Conservation (phyloP, 1,284 basidiomycete genomes). For the Sanguinoderma infundibulare region DNA sequence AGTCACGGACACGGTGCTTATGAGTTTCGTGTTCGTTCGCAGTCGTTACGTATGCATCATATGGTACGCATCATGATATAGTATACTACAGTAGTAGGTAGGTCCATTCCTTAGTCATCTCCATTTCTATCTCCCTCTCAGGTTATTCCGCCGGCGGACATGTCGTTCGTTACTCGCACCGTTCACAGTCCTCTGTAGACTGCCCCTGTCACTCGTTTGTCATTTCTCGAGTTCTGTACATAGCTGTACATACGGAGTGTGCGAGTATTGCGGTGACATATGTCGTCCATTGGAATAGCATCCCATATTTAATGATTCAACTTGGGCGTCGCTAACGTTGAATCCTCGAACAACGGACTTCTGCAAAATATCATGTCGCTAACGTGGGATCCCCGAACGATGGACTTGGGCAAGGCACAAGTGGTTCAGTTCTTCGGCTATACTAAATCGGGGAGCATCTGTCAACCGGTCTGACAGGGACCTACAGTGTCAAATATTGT, state of each 20-base stretch:
- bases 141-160: neutral
- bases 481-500: too few relatives aligned
- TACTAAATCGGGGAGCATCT: too few relatives aligned
- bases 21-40: neutral
- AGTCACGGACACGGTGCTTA: neutral
- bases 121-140: too few relatives aligned
- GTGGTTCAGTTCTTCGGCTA: too few relatives aligned
- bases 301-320: too few relatives aligned
- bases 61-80: neutral
- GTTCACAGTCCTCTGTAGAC: neutral
- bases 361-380: too few relatives aligned
- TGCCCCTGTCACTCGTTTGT: neutral
- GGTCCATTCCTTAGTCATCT: neutral
- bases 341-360: too few relatives aligned
- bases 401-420: too few relatives aligned
- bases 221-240: neutral
- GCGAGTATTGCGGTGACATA: neutral
- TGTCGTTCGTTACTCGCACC: neutral
- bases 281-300: neutral
- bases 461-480: too few relatives aligned
- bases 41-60: neutral
- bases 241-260: neutral
- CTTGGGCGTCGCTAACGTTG: too few relatives aligned
- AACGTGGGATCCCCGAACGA: too few relatives aligned
- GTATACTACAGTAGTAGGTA: neutral